Conservation (phyloP, 768 basidiomycete genomes). For the Tulasnella sp. region DNA sequence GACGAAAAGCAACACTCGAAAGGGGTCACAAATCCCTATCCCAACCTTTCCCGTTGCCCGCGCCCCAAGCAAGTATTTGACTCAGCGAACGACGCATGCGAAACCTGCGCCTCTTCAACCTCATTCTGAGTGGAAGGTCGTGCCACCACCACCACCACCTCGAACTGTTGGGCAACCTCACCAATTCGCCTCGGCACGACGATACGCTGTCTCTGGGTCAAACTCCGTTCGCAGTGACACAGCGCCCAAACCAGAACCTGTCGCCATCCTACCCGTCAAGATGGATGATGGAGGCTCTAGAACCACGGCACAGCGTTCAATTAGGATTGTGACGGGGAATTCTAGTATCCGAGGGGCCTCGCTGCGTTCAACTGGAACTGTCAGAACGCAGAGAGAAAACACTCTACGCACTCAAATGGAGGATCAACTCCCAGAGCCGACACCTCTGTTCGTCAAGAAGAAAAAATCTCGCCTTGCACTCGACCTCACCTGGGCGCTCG, state of each 20-base stretch:
- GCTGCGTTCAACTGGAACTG: conserved; percentile 2
- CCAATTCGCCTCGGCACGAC: conserved; percentile 11
- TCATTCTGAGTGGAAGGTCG: conserved; percentile 8
- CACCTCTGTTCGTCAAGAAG: conserved; percentile 17
- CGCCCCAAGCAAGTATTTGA: neutral
- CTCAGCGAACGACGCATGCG: neutral
- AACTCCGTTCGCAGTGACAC: neutral
- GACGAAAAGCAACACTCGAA: neutral
- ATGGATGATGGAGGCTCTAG: conserved; percentile 7
- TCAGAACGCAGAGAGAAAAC: neutral
- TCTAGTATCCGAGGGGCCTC: neutral
- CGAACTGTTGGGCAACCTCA: conserved; percentile 3
- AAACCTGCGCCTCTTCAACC: neutral
- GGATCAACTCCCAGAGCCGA: neutral
- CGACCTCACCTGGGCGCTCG: conserved; percentile 39
- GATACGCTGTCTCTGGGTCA: neutral
- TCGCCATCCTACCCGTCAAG: conserved; percentile 14
- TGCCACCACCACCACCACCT: conserved; percentile 3
- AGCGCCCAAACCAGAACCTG: conserved; percentile 3
- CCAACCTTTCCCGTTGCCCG: neutral
- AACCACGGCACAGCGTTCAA: neutral
- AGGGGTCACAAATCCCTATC: neutral
- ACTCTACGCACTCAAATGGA: neutral
- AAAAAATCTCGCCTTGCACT: conserved; percentile 39
- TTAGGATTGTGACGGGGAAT: neutral